Conservation (phyloP, 352 stramenopile genomes). For the Globisporangium middletonii region DNA sequence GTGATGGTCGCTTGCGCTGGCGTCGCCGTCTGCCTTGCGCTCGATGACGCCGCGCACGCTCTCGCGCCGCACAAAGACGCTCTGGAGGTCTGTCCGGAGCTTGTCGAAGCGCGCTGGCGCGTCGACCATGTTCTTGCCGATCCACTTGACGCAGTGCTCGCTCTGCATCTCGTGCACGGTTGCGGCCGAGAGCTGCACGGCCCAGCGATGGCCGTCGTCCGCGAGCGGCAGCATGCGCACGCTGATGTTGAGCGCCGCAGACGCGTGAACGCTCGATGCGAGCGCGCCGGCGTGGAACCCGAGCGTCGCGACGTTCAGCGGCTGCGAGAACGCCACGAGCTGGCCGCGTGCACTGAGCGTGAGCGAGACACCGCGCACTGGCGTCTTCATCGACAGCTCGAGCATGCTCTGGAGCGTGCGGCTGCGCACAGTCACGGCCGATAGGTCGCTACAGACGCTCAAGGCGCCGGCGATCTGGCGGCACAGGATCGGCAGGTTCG, state of each 20-base stretch:
- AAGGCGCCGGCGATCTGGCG: constrained; percentile 66
- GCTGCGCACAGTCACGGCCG: constrained; percentile 30
- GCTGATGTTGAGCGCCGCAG: constrained; percentile 24
- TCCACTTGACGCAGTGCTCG: constrained; percentile 56
- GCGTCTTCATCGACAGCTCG: constrained; percentile 32
- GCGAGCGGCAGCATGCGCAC: constrained; percentile 39
- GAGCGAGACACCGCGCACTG: constrained; percentile 25
- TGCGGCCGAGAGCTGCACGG: constrained; percentile 40
- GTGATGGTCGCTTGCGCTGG: no score
- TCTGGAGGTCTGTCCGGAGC: constrained; percentile 50
- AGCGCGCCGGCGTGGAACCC: constrained; percentile 27
- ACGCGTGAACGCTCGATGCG: constrained; percentile 17
- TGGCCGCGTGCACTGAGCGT: constrained; percentile 46
- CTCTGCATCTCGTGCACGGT: constrained; percentile 39
- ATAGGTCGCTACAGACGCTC: constrained; percentile 61
- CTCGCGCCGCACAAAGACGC: constrained; percentile 49
- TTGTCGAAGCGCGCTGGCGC: constrained; percentile 29
- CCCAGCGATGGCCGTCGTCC: constrained; percentile 49
- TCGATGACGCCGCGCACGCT: constrained; percentile 26
- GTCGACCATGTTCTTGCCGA: constrained; percentile 32
- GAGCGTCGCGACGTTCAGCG: constrained; percentile 39
- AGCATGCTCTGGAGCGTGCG: constrained; percentile 43
- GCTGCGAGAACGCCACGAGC: constrained; percentile 47
- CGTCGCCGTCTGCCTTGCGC: background rate
- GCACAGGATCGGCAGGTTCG: constrained; percentile 52